phyloP scores from a whole-genome alignment of 2,329 filamentous ascomycete species.

The Alternaria alternata region DNA sequence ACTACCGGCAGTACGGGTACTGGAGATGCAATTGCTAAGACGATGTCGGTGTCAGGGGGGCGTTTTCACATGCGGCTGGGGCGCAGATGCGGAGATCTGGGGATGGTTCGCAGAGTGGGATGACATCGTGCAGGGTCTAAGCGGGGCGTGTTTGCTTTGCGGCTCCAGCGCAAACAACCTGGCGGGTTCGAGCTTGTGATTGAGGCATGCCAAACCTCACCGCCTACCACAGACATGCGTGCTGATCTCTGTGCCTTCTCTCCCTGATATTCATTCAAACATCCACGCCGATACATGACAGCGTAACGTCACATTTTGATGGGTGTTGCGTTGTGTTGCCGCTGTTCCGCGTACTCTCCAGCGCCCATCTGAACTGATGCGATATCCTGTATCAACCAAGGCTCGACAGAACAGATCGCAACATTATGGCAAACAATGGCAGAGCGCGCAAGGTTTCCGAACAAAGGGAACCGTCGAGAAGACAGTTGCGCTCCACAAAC shows the following conservation, averaged over 20 bases:
- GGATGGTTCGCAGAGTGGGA: background rate
- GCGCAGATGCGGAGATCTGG: background rate
- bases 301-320: background rate
- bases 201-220: background rate
- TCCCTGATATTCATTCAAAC: background rate
- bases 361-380: background rate
- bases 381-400: background rate
- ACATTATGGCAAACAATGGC: constrained; percentile 12
- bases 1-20: background rate
- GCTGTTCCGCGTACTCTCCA: background rate
- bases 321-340: background rate
- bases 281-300: background rate
- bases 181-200: background rate
- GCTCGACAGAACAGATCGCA: background rate
- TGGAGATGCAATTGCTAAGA: background rate
- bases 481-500: constrained; percentile 10
- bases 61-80: background rate
- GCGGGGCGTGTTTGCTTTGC: constrained; percentile 10
- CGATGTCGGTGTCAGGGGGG: background rate
- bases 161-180: constrained; percentile 2
- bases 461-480: background rate
- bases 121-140: constrained; percentile 1
- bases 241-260: background rate
- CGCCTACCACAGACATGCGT: background rate
- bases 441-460: background rate